These are phyloP conservation scores for Moniliella sp. DNA, from an alignment of 1,284 basidiomycete genomes.

Conservation along the genomic window DNA sequence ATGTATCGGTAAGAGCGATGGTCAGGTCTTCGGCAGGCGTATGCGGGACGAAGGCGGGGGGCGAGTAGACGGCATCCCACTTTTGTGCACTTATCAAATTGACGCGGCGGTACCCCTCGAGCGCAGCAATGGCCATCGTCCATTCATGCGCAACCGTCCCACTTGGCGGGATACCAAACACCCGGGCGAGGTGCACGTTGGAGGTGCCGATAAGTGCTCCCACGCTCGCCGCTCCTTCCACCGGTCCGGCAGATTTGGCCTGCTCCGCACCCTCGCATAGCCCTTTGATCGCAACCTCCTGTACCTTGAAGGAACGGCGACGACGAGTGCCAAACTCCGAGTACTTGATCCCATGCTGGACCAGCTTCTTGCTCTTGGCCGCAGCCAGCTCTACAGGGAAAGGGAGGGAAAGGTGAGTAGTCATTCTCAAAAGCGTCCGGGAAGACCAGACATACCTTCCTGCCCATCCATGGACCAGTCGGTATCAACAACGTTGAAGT, in stretches of 20 bases:
- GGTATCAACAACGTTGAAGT: constrained; percentile 48
- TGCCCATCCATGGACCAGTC: constrained; percentile 69
- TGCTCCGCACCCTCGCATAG: constrained; percentile 37
- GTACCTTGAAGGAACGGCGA: constrained; percentile 55
- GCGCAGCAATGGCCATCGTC: constrained; percentile 29
- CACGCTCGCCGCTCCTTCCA: too few species aligned
- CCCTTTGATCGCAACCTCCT: constrained; percentile 55
- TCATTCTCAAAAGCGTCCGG: neutral
- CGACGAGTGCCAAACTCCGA: constrained; percentile 85
- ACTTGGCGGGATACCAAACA: constrained; percentile 15
- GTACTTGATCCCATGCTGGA: constrained; percentile 52
- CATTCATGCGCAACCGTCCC: constrained; percentile 32
- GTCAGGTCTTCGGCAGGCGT: constrained; percentile 23
- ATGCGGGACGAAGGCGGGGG: constrained; percentile 15
- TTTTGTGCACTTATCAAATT: constrained; percentile 5
- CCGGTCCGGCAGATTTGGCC: constrained; percentile 21
- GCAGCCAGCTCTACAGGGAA: constrained; percentile 43
- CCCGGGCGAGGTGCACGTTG: constrained; percentile 24
- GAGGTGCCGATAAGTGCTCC: constrained; percentile 43
- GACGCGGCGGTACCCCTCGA: constrained; percentile 14
- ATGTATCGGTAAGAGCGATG: constrained; percentile 31
- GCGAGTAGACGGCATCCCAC: constrained; percentile 27
- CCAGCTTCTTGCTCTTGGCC: constrained; percentile 47
- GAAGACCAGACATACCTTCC: constrained; percentile 39
- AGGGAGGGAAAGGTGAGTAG: constrained; percentile 24